These are phyloP conservation scores for Populus davidiana DNA, from an alignment of 345 rosid species.

Conservation along the genomic window DNA sequence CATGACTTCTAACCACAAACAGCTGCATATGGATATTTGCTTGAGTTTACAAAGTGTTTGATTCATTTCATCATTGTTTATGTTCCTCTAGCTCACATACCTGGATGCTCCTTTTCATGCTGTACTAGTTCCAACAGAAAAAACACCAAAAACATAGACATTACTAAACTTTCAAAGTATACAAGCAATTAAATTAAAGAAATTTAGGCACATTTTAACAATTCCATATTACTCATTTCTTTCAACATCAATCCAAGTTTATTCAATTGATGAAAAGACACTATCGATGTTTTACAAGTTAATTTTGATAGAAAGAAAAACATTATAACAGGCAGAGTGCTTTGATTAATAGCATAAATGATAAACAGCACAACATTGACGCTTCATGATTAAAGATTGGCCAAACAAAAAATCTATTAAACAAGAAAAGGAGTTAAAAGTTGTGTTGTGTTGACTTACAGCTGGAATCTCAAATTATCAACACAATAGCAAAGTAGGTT, in stretches of 20 bases:
- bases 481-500: neutral
- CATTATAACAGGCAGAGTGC: too few species aligned
- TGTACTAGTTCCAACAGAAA: neutral
- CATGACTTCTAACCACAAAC: neutral
- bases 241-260: neutral
- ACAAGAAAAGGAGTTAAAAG: neutral
- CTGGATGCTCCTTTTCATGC: neutral
- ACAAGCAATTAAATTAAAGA: neutral
- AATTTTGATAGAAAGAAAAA: neutral
- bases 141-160: neutral
- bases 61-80: neutral
- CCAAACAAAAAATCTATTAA: neutral
- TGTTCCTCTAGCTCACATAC: neutral
- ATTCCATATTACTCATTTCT: neutral
- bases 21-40: neutral
- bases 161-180: conserved; percentile 2
- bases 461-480: neutral
- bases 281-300: neutral
- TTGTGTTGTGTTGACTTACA: neutral
- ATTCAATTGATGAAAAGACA: neutral
- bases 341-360: neutral
- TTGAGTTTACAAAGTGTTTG: neutral
- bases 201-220: neutral
- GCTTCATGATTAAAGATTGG: neutral
- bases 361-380: neutral